Conservation (phyloP, 164 flowering plant genomes). For the Chimonanthus praecox region DNA sequence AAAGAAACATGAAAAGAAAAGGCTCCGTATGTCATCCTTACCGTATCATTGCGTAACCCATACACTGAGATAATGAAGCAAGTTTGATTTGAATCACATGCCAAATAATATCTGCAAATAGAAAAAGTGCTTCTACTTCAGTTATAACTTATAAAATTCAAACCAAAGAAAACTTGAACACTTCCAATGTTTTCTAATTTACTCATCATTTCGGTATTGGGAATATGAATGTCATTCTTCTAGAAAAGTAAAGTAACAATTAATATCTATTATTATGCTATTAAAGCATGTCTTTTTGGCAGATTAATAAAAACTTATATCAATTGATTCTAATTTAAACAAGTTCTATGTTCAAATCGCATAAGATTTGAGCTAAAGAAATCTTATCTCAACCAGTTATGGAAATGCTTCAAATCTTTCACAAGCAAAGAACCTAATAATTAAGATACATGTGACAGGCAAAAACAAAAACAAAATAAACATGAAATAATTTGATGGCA, state of each 20-base stretch:
- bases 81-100: conserved; percentile 61
- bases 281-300: too few relatives aligned
- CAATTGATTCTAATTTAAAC: background rate
- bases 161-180: background rate
- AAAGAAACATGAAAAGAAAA: conserved; percentile 1
- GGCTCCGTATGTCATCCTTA: conserved; percentile 28
- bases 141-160: background rate
- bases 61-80: conserved; percentile 66
- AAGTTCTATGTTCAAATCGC: background rate
- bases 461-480: background rate
- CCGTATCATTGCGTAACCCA: conserved; percentile 54
- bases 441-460: background rate
- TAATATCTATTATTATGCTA: too few relatives aligned
- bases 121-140: conserved; percentile 2
- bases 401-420: conserved; percentile 1
- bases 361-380: background rate
- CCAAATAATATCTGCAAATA: conserved; percentile 64
- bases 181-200: background rate
- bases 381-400: background rate
- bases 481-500: background rate
- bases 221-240: too few relatives aligned
- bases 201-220: background rate
- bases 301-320: too few relatives aligned
- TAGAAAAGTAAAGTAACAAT: too few relatives aligned
- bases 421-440: background rate